Evolutionary conservation across 768 basidiomycete species (phyloP).

Genomic region (Termitomyces sp.): DNA sequence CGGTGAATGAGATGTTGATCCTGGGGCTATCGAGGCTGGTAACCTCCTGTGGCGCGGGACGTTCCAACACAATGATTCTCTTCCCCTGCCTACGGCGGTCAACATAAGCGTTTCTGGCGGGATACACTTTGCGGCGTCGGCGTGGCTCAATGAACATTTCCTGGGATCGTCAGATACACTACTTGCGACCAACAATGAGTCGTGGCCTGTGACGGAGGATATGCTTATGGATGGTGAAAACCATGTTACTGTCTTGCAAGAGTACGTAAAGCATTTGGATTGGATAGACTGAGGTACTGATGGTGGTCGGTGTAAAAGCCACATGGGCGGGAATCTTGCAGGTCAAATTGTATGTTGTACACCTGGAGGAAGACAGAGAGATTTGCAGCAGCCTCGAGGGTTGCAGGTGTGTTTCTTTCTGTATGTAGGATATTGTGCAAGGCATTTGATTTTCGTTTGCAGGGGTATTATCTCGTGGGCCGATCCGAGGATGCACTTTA

Average conservation of each 20-base stretch:
- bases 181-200: constrained; percentile 13
- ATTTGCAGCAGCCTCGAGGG: constrained; percentile 14
- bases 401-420: constrained; percentile 6
- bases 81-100: constrained; percentile 9
- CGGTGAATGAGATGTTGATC: neutral
- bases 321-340: constrained; percentile 17
- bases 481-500: constrained; percentile 7
- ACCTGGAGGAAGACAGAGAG: constrained; percentile 14
- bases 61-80: constrained; percentile 8
- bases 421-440: neutral
- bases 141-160: constrained; percentile 14
- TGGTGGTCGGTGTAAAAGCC: neutral
- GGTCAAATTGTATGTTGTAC: constrained; percentile 17
- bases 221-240: constrained; percentile 12
- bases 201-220: constrained; percentile 8
- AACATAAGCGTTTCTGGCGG: constrained; percentile 16
- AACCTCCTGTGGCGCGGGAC: constrained; percentile 15
- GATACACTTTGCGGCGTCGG: constrained; percentile 13
- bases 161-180: constrained; percentile 11
- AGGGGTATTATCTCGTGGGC: constrained; percentile 16
- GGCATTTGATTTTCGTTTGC: neutral
- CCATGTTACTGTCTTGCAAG: constrained; percentile 11
- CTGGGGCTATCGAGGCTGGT: constrained; percentile 3
- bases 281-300: neutral
- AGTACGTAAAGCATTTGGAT: neutral